Percentiles rank a stretch among this genome's conserved stretches.
These are phyloP conservation scores for Cladophialophora yegresii DNA, from an alignment of 2,329 filamentous ascomycete genomes.

Conservation along the genomic window DNA sequence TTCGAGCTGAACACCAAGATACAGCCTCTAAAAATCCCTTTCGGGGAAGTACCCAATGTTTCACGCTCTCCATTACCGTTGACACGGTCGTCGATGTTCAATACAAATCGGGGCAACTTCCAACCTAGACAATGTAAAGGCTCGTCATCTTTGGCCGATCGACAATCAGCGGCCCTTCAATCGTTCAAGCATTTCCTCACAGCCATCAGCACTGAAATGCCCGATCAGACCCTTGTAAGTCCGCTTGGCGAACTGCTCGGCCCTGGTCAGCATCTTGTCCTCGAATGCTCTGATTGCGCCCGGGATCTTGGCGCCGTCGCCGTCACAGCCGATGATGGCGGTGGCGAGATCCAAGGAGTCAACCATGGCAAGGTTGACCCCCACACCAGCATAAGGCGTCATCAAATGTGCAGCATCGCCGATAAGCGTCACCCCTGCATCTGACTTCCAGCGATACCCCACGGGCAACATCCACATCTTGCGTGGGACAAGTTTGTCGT, in stretches of 20 bases:
- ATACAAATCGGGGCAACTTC: neutral
- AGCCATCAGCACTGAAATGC: constrained; percentile 28
- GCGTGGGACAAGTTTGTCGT: constrained; percentile 45
- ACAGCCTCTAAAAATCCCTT: neutral
- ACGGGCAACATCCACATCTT: constrained; percentile 58
- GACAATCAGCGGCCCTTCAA: constrained; percentile 9
- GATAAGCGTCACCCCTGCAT: constrained; percentile 55
- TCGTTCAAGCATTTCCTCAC: constrained; percentile 17
- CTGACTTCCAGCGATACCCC: constrained; percentile 52
- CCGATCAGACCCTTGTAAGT: constrained; percentile 22
- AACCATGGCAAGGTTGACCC: constrained; percentile 33
- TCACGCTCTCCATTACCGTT: neutral
- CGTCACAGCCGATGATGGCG: constrained; percentile 32
- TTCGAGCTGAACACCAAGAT: neutral
- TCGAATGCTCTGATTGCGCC: constrained; percentile 36
- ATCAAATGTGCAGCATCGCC: constrained; percentile 43
- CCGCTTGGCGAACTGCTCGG: constrained; percentile 22
- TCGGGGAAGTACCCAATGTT: neutral
- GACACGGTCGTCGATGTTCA: neutral
- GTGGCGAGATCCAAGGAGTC: constrained; percentile 31
- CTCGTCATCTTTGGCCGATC: neutral
- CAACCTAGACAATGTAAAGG: neutral
- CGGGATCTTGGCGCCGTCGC: constrained; percentile 23
- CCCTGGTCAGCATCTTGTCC: constrained; percentile 35
- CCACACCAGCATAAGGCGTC: constrained; percentile 32